Conservation (phyloP, 352 stramenopile genomes). For the Phytopythium vexans region DNA sequence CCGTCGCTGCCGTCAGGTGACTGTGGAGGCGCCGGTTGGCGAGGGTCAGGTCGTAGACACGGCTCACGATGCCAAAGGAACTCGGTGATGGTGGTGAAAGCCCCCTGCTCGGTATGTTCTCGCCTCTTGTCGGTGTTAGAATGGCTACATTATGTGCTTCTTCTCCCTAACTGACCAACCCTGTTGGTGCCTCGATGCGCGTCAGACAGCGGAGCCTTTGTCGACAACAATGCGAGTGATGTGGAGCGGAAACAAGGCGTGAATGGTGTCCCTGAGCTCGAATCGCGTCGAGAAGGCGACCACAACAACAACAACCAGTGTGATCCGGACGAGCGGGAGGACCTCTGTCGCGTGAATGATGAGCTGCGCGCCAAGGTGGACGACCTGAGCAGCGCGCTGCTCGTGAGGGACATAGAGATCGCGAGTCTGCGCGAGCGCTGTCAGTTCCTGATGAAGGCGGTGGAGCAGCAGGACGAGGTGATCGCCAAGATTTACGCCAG, state of each 20-base stretch:
- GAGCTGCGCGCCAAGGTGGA: slow-evolving; percentile 47
- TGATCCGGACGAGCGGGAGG: slow-evolving; percentile 19
- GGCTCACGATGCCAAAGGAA: too few species aligned
- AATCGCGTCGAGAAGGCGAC: not conserved
- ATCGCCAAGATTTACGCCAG: slow-evolving; percentile 78
- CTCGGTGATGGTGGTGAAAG: too few species aligned
- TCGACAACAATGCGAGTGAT: too few species aligned
- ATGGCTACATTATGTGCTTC: too few species aligned
- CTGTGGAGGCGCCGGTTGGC: too few species aligned
- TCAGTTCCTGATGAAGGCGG: slow-evolving; percentile 45
- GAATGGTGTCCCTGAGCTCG: slow-evolving; percentile 15
- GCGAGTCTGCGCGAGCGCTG: slow-evolving; percentile 59
- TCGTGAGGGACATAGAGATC: slow-evolving; percentile 77
- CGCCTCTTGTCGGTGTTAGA: too few species aligned
- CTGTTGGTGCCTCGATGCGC: too few species aligned
- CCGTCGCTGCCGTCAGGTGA: too few species aligned
- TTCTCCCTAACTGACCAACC: too few species aligned
- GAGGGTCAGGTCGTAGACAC: too few species aligned
- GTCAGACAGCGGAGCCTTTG: too few species aligned
- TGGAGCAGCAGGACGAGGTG: slow-evolving; percentile 75
- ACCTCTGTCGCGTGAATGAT: slow-evolving; percentile 39
- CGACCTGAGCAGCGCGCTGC: slow-evolving; percentile 65
- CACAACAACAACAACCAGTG: slow-evolving; percentile 3
- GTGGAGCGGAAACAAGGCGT: slow-evolving; percentile 2
- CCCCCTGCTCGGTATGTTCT: too few species aligned